Evolutionary conservation across 164 flowering plant genomes (phyloP), one percentile per base, ranked within the genome.

Genomic region (Saururus chinensis): DNA sequence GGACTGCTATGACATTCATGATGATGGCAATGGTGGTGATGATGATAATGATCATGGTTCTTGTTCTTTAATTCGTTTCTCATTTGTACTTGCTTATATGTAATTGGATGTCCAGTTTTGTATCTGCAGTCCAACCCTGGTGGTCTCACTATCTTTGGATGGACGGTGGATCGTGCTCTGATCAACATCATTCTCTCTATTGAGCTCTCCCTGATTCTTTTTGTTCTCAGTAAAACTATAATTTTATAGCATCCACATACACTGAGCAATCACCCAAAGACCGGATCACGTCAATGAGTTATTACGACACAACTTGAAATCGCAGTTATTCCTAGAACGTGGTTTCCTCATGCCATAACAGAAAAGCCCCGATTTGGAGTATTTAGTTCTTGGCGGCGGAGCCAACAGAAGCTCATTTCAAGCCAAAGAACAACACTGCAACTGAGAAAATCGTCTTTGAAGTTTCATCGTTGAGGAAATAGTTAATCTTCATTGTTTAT

Each of bases 61-160:
- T 23, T 23, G 1, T 22, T 25, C 13, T 12, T 17, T 56, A 11
- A 0, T 22, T 4, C 59, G 1, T 56, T 2, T 16, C 12, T 25
- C 59, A 23, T 23, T 22, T 56, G 1, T 56, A 4, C 20, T 25
- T 4, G n/a, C 17, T 10, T 42, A 1, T 11, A 4, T 53, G 26
- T 59, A 4, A n/a, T 69, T 60, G 45, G 41, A 56, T 66, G 20
- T 74, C 77, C 88, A 91, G 98, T 92, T 24, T 53, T 74, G 76
- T 92, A 92, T 70, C 73, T 92, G 84, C 93, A 84, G 79, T 65
- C 76, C 26, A 89, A 89, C 72, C 84, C 85, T 8, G 91, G 95
- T 19, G 98, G 98, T 10, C 70, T 89, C 26, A 89, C 95, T 1
- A 72, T 92, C 22, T 92, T 77, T 66, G 98, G 98, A 57, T 92